Conservation (phyloP, 768 basidiomycete genomes). For the Neoboletus brunneissimus region DNA sequence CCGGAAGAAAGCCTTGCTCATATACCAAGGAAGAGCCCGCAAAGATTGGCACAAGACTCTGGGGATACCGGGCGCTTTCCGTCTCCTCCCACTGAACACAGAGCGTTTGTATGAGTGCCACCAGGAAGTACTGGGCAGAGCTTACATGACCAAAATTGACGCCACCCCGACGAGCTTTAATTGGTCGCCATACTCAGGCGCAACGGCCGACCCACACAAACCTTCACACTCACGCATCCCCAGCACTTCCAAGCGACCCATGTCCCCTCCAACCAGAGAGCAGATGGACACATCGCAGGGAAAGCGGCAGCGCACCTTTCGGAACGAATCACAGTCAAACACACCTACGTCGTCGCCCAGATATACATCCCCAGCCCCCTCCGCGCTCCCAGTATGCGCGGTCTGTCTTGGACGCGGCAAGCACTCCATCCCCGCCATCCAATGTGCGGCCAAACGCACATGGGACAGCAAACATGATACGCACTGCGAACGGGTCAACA, state of each 20-base stretch:
- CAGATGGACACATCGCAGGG: rapidly evolving
- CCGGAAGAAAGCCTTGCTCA: neutral
- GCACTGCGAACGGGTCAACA: no score
- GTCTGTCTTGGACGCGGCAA: neutral
- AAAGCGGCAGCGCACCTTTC: neutral
- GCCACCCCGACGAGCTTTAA: no score
- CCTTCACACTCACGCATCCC: neutral
- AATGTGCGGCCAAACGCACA: neutral
- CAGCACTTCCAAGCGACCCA: neutral
- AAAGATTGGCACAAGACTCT: neutral
- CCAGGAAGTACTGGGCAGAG: neutral
- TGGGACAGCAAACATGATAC: no score
- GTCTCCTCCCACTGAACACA: rapidly evolving
- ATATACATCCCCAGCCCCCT: neutral
- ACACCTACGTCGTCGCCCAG: no score
- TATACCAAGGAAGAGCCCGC: neutral
- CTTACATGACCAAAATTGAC: neutral
- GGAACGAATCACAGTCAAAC: neutral
- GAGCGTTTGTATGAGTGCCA: neutral
- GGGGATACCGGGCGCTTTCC: neutral
- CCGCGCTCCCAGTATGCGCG: neutral
- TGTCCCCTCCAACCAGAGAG: neutral
- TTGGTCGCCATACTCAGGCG: no score
- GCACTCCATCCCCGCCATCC: neutral
- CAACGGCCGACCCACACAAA: no score